Evolutionary conservation across 1,139 yeast species (phyloP), one percentile per base, ranked within the genome.

Genomic region (Yamadazyma aaseri): DNA sequence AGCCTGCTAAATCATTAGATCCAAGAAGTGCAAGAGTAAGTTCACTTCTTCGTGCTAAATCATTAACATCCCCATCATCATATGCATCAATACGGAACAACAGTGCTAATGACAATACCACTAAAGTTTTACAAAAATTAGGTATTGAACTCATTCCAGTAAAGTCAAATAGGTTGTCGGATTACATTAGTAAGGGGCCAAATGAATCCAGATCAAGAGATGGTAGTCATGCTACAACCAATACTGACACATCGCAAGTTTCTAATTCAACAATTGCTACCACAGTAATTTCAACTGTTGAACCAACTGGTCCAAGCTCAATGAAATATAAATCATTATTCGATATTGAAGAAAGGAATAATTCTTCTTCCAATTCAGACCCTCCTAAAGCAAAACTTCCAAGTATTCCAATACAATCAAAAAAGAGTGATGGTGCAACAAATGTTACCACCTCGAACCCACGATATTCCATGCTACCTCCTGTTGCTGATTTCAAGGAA

Each of bases 91-190:
- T 50, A 26, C 47, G 58, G 24, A 36, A 35, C 5, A 47, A 45
- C 24, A 39, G 46, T 3, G 41, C 50, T 8, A 56, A 55, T 34
- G 56, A 55, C 12, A 58, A 59, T 39, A 62, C 71, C 29, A 54
- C 59, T 2, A 60, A 60, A 31, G 73, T 72, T 1, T 58, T 73
- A 37, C 65, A 64, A 34, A 65, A 59, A 39, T 51, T 72, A 31
- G 79, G 79, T 3, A 68, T 73, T 28, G 67, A 63, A 16, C 46
- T 71, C 17, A 15, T 22, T 7, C 25, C 25, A 10, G n/a, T 22
- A 7, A 22, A 22, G 13, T 7, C 28, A 7, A 25, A 25, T 25
- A 12, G 25, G 13, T 12, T 22, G 6, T 22, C 25, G 6, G 25
- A 22, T 22, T 22, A 22, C n/a, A 22, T 22, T 22, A 11, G 13